A percentile compares a stretch with the other conserved stretches of the same genome.
phyloP scores from a whole-genome alignment of 2,329 filamentous ascomycete species.

The Stachybotrys echinatus region DNA sequence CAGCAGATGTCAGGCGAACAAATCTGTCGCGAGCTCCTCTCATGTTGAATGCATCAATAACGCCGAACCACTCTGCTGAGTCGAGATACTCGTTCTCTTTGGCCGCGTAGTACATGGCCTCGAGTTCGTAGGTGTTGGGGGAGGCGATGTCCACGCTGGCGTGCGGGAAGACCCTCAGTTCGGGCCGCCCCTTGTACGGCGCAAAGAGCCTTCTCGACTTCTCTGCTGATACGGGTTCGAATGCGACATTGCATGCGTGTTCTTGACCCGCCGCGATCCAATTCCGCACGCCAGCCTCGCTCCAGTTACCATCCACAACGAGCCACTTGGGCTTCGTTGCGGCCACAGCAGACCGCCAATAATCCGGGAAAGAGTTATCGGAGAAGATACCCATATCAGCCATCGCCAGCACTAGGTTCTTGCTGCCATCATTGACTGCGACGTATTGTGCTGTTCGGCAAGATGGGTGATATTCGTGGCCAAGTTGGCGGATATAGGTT shows the following conservation, averaged over 20 bases:
- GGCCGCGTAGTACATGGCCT: conserved; percentile 71
- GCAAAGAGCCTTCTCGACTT: conserved; percentile 71
- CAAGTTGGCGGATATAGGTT: conserved; percentile 55
- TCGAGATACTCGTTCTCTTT: conserved; percentile 63
- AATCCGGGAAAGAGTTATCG: conserved; percentile 42
- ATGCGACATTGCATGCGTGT: conserved; percentile 58
- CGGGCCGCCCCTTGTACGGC: conserved; percentile 26
- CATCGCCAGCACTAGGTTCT: conserved; percentile 87
- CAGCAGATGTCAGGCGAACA: conserved; percentile 57
- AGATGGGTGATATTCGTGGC: conserved; percentile 39
- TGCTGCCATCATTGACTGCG: conserved; percentile 77
- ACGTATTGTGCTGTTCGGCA: conserved; percentile 85
- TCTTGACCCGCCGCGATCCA: conserved; percentile 62
- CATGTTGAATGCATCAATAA: conserved; percentile 77
- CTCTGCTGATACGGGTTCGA: conserved; percentile 81
- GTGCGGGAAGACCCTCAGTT: conserved; percentile 50
- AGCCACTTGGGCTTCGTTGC: conserved; percentile 65
- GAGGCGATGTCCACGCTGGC: conserved; percentile 68
- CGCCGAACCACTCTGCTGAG: conserved; percentile 66
- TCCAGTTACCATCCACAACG: conserved; percentile 87
- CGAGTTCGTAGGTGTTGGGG: conserved; percentile 79
- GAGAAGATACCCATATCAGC: conserved; percentile 88
- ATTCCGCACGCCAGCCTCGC: conserved; percentile 54
- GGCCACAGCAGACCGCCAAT: conserved; percentile 57
- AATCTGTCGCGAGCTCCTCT: conserved; percentile 69